Evolutionary conservation across 2,329 filamentous ascomycete genomes (phyloP).

Genomic region (Westerdykella sp.): DNA sequence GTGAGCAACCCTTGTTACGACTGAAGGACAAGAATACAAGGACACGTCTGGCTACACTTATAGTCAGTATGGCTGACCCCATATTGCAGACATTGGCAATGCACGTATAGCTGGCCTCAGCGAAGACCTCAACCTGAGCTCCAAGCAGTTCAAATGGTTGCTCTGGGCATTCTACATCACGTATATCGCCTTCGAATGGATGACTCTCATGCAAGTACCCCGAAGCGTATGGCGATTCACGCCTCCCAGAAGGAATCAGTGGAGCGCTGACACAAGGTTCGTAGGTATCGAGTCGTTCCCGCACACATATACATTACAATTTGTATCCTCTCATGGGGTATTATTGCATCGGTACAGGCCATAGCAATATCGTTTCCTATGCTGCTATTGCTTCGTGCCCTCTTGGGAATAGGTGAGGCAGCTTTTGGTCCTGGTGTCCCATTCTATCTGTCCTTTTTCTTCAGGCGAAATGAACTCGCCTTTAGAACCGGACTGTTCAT

Average conservation of each 20-base stretch:
- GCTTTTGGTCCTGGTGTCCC: constrained; percentile 59
- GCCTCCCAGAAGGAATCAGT: too few species aligned
- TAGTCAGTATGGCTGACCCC: neutral
- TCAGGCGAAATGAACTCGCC: constrained; percentile 64
- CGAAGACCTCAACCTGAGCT: constrained; percentile 49
- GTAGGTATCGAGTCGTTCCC: constrained; percentile 51
- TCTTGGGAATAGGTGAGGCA: constrained; percentile 54
- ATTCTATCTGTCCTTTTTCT: constrained; percentile 61
- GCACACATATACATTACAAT: constrained; percentile 56
- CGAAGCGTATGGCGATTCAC: neutral
- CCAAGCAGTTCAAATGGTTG: constrained; percentile 55
- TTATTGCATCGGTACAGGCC: constrained; percentile 66
- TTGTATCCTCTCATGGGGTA: constrained; percentile 72
- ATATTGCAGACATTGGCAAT: constrained; percentile 51
- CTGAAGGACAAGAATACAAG: too few species aligned
- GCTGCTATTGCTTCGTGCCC: constrained; percentile 57
- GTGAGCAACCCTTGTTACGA: constrained; percentile 41
- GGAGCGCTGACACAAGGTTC: neutral
- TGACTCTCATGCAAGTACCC: constrained; percentile 50
- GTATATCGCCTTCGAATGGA: constrained; percentile 60
- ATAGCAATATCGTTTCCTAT: constrained; percentile 42
- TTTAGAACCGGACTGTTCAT: constrained; percentile 82
- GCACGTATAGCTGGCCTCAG: constrained; percentile 55
- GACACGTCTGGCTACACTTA: neutral
- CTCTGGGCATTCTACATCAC: constrained; percentile 59